A percentile compares a stretch with the other conserved stretches of the same genome.
phyloP scores from a whole-genome alignment of 1,284 basidiomycete genomes.

The Wallemia hederae region DNA sequence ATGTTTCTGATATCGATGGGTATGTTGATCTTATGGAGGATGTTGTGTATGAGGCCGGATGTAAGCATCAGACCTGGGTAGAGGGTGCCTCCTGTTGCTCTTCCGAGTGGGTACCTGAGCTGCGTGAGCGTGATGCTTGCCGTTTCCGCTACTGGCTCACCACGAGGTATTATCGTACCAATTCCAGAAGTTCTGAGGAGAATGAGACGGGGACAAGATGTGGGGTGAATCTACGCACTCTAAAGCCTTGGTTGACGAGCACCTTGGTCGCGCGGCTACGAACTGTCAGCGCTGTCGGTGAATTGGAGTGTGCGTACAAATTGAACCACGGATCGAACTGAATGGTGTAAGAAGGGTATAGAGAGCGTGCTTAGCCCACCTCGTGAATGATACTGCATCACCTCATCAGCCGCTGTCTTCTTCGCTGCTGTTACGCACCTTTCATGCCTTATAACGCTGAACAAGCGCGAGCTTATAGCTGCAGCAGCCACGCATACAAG shows the following conservation, averaged over 20 bases:
- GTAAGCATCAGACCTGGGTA: constrained; percentile 97
- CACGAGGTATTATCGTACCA: constrained; percentile 99
- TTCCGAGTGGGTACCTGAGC: constrained; percentile 62
- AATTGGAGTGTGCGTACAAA: constrained; percentile 29
- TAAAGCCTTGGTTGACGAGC: constrained; percentile 70
- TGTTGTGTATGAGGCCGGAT: constrained; percentile 79
- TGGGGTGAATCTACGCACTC: constrained; percentile 26
- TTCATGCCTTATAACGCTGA: constrained; percentile 93
- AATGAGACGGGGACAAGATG: not conserved
- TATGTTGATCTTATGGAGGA: constrained; percentile 61
- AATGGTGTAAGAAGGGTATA: constrained; percentile 7
- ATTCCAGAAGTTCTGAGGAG: constrained; percentile 77
- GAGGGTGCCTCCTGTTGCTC: constrained; percentile 90
- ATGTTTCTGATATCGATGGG: constrained; percentile 94
- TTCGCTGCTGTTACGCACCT: constrained; percentile 11
- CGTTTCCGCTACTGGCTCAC: not conserved
- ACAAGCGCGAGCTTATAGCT: constrained; percentile 79
- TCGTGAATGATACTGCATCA: constrained; percentile 63
- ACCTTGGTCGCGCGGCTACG: constrained; percentile 62
- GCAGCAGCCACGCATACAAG: constrained; percentile 66
- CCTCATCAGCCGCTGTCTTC: not conserved
- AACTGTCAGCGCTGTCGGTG: not conserved
- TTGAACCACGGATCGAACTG: constrained; percentile 88
- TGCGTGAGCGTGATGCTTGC: constrained; percentile 7
- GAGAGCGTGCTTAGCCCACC: constrained; percentile 33